phyloP scores from a whole-genome alignment of 2,329 filamentous ascomycete genomes.

The Diplocarpon rosae region DNA sequence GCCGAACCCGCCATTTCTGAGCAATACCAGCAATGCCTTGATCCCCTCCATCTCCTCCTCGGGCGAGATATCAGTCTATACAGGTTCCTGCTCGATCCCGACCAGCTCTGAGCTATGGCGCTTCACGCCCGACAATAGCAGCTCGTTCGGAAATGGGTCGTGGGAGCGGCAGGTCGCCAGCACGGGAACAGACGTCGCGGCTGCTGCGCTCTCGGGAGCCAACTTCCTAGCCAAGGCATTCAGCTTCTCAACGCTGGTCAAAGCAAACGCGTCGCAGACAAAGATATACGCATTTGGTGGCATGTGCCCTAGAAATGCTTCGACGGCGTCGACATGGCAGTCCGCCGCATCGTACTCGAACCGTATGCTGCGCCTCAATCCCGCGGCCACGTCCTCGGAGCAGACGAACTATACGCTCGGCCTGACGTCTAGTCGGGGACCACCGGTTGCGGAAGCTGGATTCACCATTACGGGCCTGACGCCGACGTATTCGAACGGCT shows the following conservation, averaged over 20 bases:
- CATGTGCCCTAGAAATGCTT: constrained; percentile 61
- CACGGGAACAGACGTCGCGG: constrained; percentile 27
- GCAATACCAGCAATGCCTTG: constrained; percentile 44
- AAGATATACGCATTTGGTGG: constrained; percentile 56
- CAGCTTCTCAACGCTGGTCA: constrained; percentile 23
- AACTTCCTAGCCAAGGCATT: constrained; percentile 44
- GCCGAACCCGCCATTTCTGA: constrained; percentile 52
- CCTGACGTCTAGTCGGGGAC: constrained; percentile 35
- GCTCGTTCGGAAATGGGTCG: constrained; percentile 37
- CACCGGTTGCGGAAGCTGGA: constrained; percentile 73
- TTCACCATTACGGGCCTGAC: constrained; percentile 69
- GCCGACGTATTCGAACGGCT: constrained; percentile 58
- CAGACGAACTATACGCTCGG: constrained; percentile 33
- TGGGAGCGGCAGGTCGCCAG: constrained; percentile 39
- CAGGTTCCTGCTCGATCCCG: constrained; percentile 56
- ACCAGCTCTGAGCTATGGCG: constrained; percentile 53
- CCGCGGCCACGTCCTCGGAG: constrained; percentile 27
- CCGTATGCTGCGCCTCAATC: constrained; percentile 57
- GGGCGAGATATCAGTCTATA: constrained; percentile 62
- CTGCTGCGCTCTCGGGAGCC: constrained; percentile 31
- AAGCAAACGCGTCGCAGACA: constrained; percentile 23
- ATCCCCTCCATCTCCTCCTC: constrained; percentile 50
- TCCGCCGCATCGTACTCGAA: constrained; percentile 67
- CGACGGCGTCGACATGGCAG: constrained; percentile 46
- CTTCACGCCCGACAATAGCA: constrained; percentile 40